Evolutionary conservation across 2,329 filamentous ascomycete species (phyloP).

Genomic region (Aspergillus felis): DNA sequence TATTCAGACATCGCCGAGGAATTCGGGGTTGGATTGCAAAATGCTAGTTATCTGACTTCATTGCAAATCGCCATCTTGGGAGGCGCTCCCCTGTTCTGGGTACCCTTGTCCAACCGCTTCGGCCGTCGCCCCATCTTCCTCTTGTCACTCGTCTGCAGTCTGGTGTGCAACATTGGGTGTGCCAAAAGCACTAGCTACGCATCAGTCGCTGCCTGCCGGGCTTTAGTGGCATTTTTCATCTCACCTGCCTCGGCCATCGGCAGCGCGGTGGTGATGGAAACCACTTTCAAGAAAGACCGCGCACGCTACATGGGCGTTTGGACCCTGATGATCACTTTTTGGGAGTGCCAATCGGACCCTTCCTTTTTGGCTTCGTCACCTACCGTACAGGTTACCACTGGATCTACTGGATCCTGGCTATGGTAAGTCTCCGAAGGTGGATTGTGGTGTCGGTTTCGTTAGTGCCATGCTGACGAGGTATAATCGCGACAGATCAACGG

Average conservation of each 20-base stretch:
- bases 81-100: slow-evolving; percentile 53
- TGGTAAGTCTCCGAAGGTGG: slow-evolving; percentile 30
- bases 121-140: slow-evolving; percentile 55
- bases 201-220: slow-evolving; percentile 49
- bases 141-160: slow-evolving; percentile 47
- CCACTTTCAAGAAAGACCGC: slow-evolving; percentile 54
- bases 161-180: slow-evolving; percentile 54
- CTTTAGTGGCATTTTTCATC: slow-evolving; percentile 55
- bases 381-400: slow-evolving; percentile 52
- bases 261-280: slow-evolving; percentile 55
- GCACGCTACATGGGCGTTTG: slow-evolving; percentile 56
- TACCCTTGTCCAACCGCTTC: slow-evolving; percentile 50
- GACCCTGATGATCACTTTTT: slow-evolving; percentile 52
- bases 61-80: slow-evolving; percentile 53
- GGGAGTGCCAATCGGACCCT: slow-evolving; percentile 42
- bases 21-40: slow-evolving; percentile 46
- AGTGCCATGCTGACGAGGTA: too few species aligned
- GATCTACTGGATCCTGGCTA: slow-evolving; percentile 58
- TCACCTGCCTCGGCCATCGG: slow-evolving; percentile 53
- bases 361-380: slow-evolving; percentile 44
- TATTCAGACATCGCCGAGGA: slow-evolving; percentile 51
- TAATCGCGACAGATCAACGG: slow-evolving; percentile 37
- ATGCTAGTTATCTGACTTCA: slow-evolving; percentile 52
- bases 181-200: slow-evolving; percentile 49
- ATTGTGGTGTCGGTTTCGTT: too few species aligned